Conservation (phyloP, 148 eudicot genomes). For the Silene latifolia region DNA sequence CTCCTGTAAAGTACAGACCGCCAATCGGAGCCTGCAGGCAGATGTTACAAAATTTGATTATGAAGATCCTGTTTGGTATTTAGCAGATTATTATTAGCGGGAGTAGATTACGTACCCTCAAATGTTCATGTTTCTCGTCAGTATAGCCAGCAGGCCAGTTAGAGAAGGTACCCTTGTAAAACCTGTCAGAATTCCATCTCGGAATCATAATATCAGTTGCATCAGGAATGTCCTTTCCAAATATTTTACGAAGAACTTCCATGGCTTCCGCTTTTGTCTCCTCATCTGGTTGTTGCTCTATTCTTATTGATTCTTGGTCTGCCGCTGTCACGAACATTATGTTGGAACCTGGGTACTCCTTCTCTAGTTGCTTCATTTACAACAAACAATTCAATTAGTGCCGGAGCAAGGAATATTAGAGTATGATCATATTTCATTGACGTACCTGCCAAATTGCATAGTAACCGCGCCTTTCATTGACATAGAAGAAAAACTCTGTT, state of each 20-base stretch:
- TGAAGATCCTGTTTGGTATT: too few species aligned
- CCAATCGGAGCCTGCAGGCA: constrained; percentile 27
- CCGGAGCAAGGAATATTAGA: too few species aligned
- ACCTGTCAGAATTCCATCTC: constrained; percentile 21
- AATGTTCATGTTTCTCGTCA: neutral
- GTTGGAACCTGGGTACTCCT: constrained; percentile 27
- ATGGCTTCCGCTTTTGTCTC: constrained; percentile 28
- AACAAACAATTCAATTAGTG: neutral
- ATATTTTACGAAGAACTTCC: constrained; percentile 30
- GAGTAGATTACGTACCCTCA: constrained; percentile 13
- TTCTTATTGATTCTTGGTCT: constrained; percentile 22
- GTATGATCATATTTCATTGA: too few species aligned
- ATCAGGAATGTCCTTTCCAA: constrained; percentile 29
- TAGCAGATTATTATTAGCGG: too few species aligned
- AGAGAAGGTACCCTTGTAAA: constrained; percentile 21
- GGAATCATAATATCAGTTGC: constrained; percentile 27
- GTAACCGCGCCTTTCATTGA: constrained; percentile 27
- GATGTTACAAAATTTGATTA: too few species aligned
- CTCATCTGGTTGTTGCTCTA: constrained; percentile 28
- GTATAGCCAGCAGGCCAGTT: constrained; percentile 30
- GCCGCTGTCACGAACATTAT: constrained; percentile 21
- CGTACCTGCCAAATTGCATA: constrained; percentile 29
- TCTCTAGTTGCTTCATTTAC: constrained; percentile 27
- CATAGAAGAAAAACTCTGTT: constrained; percentile 24
- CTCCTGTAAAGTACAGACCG: constrained; percentile 31